Percentiles rank a stretch among this genome's conserved stretches.
phyloP scores from a whole-genome alignment of 2,329 filamentous ascomycete species.

The Claviceps cyperi region DNA sequence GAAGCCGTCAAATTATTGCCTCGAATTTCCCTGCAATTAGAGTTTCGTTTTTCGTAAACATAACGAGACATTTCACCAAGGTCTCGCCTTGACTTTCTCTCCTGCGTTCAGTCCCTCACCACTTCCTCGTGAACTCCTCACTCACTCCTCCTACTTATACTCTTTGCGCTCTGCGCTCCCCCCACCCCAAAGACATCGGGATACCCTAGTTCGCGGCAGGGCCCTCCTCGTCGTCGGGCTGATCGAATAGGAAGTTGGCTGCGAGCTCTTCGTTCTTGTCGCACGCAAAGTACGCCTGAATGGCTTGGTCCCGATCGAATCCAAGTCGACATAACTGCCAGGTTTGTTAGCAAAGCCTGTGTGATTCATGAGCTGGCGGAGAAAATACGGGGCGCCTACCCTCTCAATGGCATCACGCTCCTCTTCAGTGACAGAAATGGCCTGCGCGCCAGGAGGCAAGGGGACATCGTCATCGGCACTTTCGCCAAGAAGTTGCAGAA shows the following conservation, averaged over 20 bases:
- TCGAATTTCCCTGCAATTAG: not conserved
- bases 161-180: not conserved
- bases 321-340: slow-evolving; percentile 74
- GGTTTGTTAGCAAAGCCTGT: not conserved
- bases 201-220: slow-evolving; percentile 26
- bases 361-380: not conserved
- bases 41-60: slow-evolving; percentile 4
- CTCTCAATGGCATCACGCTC: slow-evolving; percentile 95
- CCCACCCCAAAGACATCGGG: not conserved
- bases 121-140: not conserved
- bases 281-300: slow-evolving; percentile 97
- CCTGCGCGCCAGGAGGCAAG: slow-evolving; percentile 74
- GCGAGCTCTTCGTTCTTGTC: slow-evolving; percentile 99
- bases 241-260: slow-evolving; percentile 95
- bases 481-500: slow-evolving; percentile 79
- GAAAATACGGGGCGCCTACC: slow-evolving; percentile 32
- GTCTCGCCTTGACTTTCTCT: not conserved
- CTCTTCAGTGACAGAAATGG: slow-evolving; percentile 86
- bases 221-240: slow-evolving; percentile 71
- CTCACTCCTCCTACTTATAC: not conserved
- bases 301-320: slow-evolving; percentile 83
- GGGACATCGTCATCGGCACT: slow-evolving; percentile 72
- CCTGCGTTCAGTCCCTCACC: no score
- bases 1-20: not conserved
- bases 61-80: not conserved